Base-by-base conservation (phyloP, 768 basidiomycete species). In the Tulasnella sp. region DNA sequence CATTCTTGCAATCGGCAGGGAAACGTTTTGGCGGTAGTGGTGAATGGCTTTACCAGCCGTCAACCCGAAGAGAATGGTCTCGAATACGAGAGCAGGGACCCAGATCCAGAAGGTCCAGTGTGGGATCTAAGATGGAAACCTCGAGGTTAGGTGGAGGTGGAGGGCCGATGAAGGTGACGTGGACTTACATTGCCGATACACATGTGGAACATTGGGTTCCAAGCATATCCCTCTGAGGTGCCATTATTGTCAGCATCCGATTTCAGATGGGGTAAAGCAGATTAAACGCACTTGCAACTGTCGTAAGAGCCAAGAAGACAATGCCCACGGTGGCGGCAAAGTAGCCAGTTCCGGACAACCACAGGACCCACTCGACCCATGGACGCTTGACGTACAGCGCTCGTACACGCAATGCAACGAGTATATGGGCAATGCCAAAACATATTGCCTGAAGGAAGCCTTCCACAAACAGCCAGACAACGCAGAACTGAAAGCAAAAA, bases 51-150 rank as follows among this genome's bases (percentile, higher is more conserved):
- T 79, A 12, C 40, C 39, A 27, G 71, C 38, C 5, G 71, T 79
- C 71, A 79, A 52, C 7, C 39, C 78, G 31, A 79, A 79, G 21
- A 79, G 34, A 21, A 79, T 34, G 16, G 31, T 39, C 38, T 79
- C 78, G 62, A 46, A 79, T 16, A 72, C 21, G n/a, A 79, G 36
- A 21, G 78, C 78, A n/a, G 78, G 78, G 21, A 79, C 27, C 78
- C 78, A 79, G 24, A 39, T 44, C 76, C 58, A 62, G 36, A 34
- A 79, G 19, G n/a, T 74, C 39, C 72, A 74, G 38, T 40, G 39
- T 18, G 44, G 72, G 34, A 74, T 34, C 72, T 74, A 27, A 21
- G 19, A 71, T 71, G 31, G 36, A 38, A n/a, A 24, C 3, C 1
- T 1, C 38, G 9, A 27, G 24, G 39, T 40, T 40, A 74, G 72